phyloP scores from a whole-genome alignment of 164 flowering plant genomes.

The Vitis rupestris region DNA sequence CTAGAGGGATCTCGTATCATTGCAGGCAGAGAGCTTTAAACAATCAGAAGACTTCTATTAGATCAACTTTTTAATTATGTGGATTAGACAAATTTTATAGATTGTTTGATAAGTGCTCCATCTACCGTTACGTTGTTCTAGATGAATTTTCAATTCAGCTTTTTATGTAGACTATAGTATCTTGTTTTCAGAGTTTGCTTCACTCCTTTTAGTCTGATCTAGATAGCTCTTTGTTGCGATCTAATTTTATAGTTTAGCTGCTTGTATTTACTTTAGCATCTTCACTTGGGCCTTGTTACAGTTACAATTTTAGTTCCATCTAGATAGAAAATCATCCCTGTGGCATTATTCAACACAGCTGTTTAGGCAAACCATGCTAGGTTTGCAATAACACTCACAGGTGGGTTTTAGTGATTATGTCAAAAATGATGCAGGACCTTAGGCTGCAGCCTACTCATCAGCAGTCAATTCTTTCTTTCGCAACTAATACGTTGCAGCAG shows the following conservation, averaged over 20 bases:
- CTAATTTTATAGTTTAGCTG: slow-evolving; percentile 5
- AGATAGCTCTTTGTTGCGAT: slow-evolving; percentile 7
- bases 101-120: slow-evolving; percentile 12
- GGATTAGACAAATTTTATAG: slow-evolving; percentile 14
- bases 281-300: background rate
- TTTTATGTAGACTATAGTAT: slow-evolving; percentile 17
- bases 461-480: no score
- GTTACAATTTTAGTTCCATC: background rate
- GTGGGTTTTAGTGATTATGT: no score
- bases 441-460: no score
- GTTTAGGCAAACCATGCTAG: no score
- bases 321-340: background rate
- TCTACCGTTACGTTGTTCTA: slow-evolving; percentile 2
- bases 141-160: background rate
- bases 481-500: no score
- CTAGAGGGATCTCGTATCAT: slow-evolving; percentile 20
- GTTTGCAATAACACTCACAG: no score
- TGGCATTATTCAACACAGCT: no score
- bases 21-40: slow-evolving; percentile 10
- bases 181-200: slow-evolving; percentile 4
- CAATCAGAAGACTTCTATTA: slow-evolving; percentile 13
- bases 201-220: slow-evolving; percentile 6
- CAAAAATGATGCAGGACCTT: no score
- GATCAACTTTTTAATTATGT: slow-evolving; percentile 16
- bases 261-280: background rate